Percentiles rank a stretch among this genome's conserved stretches.
Evolutionary conservation across 2,329 filamentous ascomycete genomes (phyloP).

Genomic region (Diaporthe longicolla): DNA sequence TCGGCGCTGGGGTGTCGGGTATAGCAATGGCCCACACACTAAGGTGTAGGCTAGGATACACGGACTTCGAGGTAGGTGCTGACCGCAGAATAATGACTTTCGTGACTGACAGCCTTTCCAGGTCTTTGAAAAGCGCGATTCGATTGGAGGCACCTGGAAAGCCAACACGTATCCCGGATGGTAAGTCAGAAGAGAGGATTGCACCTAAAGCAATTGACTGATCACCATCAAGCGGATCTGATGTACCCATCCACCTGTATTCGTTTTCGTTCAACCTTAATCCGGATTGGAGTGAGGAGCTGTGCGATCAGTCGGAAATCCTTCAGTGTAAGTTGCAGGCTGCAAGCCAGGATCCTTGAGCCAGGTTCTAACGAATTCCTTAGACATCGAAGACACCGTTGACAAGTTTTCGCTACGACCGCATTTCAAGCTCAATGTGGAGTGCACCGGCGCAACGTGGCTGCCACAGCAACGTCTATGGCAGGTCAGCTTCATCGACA

Average conservation of each 20-base stretch:
- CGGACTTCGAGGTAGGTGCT: not conserved
- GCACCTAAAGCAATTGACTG: not conserved
- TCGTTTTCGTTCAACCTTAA: conserved; percentile 11
- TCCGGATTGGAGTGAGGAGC: conserved; percentile 17
- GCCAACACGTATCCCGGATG: conserved; percentile 19
- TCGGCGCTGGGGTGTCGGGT: conserved; percentile 23
- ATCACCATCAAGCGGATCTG: not conserved
- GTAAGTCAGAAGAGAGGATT: not conserved
- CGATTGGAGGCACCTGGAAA: conserved; percentile 4
- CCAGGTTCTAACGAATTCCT: not conserved
- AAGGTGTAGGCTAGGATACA: conserved; percentile 9
- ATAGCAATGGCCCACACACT: conserved; percentile 32
- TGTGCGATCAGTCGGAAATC: conserved; percentile 1
- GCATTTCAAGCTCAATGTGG: not conserved
- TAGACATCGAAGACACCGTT: conserved; percentile 3
- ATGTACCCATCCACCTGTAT: conserved; percentile 12
- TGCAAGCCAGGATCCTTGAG: too few species aligned
- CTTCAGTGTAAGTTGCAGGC: not conserved
- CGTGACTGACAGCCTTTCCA: not conserved
- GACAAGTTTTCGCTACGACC: conserved; percentile 3
- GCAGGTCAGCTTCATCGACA: not conserved
- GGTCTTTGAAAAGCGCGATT: conserved; percentile 2
- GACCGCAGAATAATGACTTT: fast-evolving
- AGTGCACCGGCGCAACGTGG: not conserved
- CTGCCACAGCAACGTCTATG: not conserved